Conservation (phyloP, 768 basidiomycete genomes). For the Naematelia aurantialba region DNA sequence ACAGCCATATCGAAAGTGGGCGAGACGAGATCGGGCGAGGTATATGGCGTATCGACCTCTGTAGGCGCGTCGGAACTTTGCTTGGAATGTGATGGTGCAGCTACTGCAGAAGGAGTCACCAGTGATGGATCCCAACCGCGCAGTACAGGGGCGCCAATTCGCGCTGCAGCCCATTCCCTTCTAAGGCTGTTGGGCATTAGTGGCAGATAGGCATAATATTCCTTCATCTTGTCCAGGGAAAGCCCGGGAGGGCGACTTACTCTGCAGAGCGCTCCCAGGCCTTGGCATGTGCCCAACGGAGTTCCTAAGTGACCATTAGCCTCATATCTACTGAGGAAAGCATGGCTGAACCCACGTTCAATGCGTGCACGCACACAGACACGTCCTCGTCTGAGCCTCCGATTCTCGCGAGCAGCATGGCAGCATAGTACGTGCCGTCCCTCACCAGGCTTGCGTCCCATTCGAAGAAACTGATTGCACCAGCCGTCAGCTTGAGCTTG, state of each 20-base stretch:
- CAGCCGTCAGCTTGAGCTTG: conserved; percentile 8
- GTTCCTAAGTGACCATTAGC: conserved; percentile 50
- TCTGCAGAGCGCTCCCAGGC: conserved; percentile 58
- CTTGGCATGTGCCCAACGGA: conserved; percentile 71
- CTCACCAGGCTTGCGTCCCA: conserved; percentile 83
- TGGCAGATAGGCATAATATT: neutral
- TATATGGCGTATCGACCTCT: neutral
- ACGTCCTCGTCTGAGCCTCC: conserved; percentile 58
- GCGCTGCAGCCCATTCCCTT: conserved; percentile 21
- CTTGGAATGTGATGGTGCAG: neutral
- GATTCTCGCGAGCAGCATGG: conserved; percentile 64
- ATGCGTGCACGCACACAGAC: conserved; percentile 63
- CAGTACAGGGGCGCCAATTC: neutral
- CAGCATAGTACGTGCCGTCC: conserved; percentile 87
- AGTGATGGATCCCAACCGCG: neutral
- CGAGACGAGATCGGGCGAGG: neutral
- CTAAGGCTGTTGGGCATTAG: no score
- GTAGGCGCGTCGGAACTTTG: neutral
- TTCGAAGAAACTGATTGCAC: conserved; percentile 59
- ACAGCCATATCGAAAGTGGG: neutral
- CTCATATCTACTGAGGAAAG: conserved; percentile 3
- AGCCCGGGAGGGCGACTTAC: conserved; percentile 25
- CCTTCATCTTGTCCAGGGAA: neutral
- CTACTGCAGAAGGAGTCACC: neutral
- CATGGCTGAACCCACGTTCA: conserved; percentile 53